Evolutionary conservation across 306 rosid species (phyloP).

Genomic region (Rosa multiflora): DNA sequence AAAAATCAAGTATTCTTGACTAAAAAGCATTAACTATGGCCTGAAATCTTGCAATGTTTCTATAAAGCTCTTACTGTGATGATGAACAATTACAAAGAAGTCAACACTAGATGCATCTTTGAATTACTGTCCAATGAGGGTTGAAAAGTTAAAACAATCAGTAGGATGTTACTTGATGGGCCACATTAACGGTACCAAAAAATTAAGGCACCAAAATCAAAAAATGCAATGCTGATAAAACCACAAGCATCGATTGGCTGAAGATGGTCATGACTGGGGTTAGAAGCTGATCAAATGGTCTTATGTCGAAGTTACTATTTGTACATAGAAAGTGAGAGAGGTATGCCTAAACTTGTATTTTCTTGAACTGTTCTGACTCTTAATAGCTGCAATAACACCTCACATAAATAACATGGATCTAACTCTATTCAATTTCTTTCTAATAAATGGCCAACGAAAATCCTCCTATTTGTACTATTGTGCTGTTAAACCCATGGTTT

Average conservation of each 20-base stretch:
- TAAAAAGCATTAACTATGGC: conserved; percentile 12
- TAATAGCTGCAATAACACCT: background rate
- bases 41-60: conserved; percentile 11
- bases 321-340: background rate
- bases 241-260: background rate
- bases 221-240: background rate
- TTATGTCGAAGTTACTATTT: background rate
- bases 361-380: conserved; percentile 5
- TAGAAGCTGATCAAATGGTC: background rate
- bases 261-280: conserved; percentile 2
- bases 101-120: background rate
- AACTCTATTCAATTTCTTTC: background rate
- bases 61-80: background rate
- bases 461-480: background rate
- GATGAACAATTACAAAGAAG: background rate
- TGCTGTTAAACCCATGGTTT: background rate
- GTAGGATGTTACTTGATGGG: background rate
- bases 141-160: background rate
- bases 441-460: background rate
- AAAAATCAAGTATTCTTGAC: conserved; percentile 6
- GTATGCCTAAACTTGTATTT: background rate
- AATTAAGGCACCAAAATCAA: background rate
- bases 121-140: background rate
- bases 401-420: background rate
- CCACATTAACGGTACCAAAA: background rate